Evolutionary conservation across 345 rosid species (phyloP), one percentile per base, ranked within the genome.

Genomic region (Barbarea vulgaris): DNA sequence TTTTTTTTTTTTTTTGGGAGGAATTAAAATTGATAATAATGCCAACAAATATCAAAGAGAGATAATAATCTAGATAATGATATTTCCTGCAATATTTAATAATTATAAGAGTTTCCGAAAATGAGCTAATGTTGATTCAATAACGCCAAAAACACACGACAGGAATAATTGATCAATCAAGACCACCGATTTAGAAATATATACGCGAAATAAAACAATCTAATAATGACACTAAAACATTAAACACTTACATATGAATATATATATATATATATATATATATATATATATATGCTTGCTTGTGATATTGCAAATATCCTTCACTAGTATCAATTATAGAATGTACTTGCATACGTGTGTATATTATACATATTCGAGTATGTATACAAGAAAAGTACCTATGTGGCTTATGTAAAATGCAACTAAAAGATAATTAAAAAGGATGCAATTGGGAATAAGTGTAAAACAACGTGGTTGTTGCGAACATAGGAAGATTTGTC

Each of bases 391-490:
- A 28, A 39, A 62, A n/a, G 15, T 56, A 10, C 18, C 12, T 51
- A 53, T 7, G 28, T 50, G 52, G 28, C 12, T 39, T 39, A 53
- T 5, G 28, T 60, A 48, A 25, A 19, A 11, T 52, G 70, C 34
- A 58, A 47, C 30, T 44, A 44, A 24, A 33, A 39, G 10, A 50
- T 22, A 2, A 33, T 21, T 11, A 13, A 31, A 59, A 50, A 50
- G 46, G 55, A 50, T 67, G 67, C 60, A n/a, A n/a, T 74, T 57
- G 64, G 73, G 56, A 27, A 68, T 48, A 56, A 65, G 72, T 57
- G 74, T 75, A 67, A 24, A 75, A 27, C 24, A 68, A 59, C 54
- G 50, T 69, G 56, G 70, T 69, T 60, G 74, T 68, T 76, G 79
- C 64, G 64, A 69, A 41, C 56, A 41, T 22, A 74, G 39, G 64